A percentile compares a stretch with the other conserved stretches of the same genome.
phyloP scores from a whole-genome alignment of 2,329 filamentous ascomycete species.

The Nigrospora sphaerica region DNA sequence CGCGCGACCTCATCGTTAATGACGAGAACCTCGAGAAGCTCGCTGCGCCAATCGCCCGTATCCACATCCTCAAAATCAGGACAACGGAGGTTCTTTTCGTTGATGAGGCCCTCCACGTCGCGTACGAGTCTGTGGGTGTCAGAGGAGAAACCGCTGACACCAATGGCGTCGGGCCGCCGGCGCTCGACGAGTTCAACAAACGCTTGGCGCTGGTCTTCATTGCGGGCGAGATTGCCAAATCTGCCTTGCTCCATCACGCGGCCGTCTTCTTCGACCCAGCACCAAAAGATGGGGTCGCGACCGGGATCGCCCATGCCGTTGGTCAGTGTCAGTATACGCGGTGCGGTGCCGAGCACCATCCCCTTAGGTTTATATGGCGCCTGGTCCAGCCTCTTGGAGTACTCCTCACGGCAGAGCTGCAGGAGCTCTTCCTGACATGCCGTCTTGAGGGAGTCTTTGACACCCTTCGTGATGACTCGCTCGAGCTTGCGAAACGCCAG shows the following conservation, averaged over 20 bases:
- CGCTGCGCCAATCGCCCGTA: constrained; percentile 66
- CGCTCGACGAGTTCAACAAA: constrained; percentile 76
- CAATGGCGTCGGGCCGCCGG: constrained; percentile 82
- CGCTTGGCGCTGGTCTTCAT: constrained; percentile 57
- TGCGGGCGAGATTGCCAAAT: constrained; percentile 69
- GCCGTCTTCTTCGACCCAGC: constrained; percentile 89
- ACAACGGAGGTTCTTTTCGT: constrained; percentile 68
- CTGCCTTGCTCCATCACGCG: constrained; percentile 84
- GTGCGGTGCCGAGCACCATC: constrained; percentile 80
- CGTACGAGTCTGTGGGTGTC: constrained; percentile 80
- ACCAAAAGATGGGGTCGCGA: constrained; percentile 81
- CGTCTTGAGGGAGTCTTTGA: constrained; percentile 89
- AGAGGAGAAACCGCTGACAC: constrained; percentile 79
- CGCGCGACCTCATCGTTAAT: constrained; percentile 97
- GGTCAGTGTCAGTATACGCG: constrained; percentile 79
- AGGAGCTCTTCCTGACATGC: constrained; percentile 91
- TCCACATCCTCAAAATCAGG: constrained; percentile 76
- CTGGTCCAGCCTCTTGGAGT: constrained; percentile 84
- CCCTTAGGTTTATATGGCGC: constrained; percentile 93
- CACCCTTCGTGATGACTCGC: constrained; percentile 76
- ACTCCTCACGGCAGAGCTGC: constrained; percentile 82
- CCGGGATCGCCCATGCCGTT: constrained; percentile 70
- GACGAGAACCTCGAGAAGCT: constrained; percentile 79
- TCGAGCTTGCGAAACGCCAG: constrained; percentile 75
- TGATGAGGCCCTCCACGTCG: constrained; percentile 72